phyloP scores from a whole-genome alignment of 495 filamentous ascomycete species.

The Penicillium cinerascens region DNA sequence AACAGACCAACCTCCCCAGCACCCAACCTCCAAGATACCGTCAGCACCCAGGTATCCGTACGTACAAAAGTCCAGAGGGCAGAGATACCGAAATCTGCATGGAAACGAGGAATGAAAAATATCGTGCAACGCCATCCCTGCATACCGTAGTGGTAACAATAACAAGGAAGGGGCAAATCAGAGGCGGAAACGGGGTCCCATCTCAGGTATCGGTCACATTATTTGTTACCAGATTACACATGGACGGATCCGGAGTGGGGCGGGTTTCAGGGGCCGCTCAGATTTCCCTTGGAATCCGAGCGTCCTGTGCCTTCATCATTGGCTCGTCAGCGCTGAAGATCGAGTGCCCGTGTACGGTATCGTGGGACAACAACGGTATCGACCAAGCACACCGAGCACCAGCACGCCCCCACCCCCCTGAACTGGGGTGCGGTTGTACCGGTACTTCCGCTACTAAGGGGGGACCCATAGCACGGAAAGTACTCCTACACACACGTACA shows the following conservation, averaged over 20 bases:
- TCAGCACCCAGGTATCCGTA: too few relatives aligned
- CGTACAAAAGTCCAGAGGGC: too few relatives aligned
- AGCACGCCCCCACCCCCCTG: not conserved
- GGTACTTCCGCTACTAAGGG: not conserved
- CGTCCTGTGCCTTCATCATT: constrained; percentile 7
- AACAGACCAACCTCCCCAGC: not conserved
- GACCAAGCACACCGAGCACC: not conserved
- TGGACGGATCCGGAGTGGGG: constrained; percentile 16
- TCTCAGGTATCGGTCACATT: constrained; percentile 14
- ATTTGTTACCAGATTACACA: constrained; percentile 24
- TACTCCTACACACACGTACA: not conserved
- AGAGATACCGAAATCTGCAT: constrained; percentile 10
- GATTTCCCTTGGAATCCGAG: constrained; percentile 28
- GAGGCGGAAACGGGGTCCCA: not conserved
- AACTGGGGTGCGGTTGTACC: not conserved
- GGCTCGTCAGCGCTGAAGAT: not conserved
- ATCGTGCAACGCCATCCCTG: constrained; percentile 26
- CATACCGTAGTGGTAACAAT: constrained; percentile 29
- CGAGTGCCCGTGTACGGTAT: not conserved
- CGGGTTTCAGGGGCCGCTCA: constrained; percentile 33
- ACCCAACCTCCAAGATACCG: not conserved
- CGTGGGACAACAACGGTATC: constrained; percentile 11
- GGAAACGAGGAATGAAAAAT: constrained; percentile 31
- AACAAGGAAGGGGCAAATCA: constrained; percentile 27
- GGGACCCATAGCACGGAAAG: not conserved